Evolutionary conservation across 2,329 filamentous ascomycete genomes (phyloP).

Genomic region (Chrysoporthe puriensis): DNA sequence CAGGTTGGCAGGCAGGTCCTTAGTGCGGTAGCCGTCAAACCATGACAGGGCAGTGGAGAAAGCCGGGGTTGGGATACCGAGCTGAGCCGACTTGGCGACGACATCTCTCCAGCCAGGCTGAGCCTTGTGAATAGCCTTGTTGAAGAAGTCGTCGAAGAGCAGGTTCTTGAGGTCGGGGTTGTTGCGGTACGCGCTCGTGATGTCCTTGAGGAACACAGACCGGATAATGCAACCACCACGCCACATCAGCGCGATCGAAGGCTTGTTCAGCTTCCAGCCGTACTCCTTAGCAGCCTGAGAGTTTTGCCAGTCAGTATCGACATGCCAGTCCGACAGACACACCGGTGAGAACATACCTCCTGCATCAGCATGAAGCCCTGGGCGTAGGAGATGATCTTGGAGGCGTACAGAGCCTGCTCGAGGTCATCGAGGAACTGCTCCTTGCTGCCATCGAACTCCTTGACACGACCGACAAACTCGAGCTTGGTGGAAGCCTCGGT

Average conservation of each 20-base stretch:
- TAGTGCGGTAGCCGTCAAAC: conserved; percentile 98
- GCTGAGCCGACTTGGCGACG: conserved; percentile 86
- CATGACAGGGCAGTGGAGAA: conserved; percentile 97
- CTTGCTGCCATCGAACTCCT: conserved; percentile 87
- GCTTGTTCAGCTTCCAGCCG: conserved; percentile 99
- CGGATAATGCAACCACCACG: conserved; percentile 99
- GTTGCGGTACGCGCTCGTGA: conserved; percentile 93
- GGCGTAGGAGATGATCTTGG: conserved; percentile 99
- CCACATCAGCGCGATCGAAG: conserved; percentile 99
- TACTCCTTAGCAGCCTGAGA: conserved; percentile 89
- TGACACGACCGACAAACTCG: conserved; percentile 70
- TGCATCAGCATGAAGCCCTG: conserved; percentile 99
- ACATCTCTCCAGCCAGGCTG: conserved; percentile 92
- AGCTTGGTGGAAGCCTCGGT: conserved; percentile 78
- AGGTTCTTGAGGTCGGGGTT: conserved; percentile 97
- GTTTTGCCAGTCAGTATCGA: conserved; percentile 33
- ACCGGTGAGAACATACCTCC: conserved; percentile 63
- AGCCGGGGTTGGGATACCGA: conserved; percentile 93
- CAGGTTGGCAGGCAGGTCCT: conserved; percentile 96
- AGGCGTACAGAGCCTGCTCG: conserved; percentile 98
- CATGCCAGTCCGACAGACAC: background rate
- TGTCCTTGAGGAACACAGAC: conserved; percentile 99
- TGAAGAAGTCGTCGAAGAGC: conserved; percentile 99
- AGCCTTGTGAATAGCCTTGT: conserved; percentile 96
- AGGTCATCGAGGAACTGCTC: conserved; percentile 94